Conservation (phyloP, 164 flowering plant species). For the Cinnamomum micranthum region DNA sequence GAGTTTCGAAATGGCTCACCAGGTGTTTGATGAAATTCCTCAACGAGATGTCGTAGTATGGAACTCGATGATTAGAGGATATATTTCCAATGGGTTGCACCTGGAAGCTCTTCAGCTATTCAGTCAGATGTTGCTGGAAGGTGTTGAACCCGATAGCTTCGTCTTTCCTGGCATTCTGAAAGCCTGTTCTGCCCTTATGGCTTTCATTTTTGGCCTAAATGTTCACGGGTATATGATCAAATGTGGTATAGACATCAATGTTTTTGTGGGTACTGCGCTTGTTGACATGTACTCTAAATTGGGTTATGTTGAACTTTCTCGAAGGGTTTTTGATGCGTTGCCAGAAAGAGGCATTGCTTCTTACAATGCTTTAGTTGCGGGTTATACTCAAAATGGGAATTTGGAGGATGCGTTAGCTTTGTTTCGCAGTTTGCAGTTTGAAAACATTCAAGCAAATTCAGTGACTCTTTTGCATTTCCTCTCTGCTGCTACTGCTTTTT, state of each 20-base stretch:
- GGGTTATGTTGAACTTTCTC: not conserved
- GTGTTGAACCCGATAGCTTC: not conserved
- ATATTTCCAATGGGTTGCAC: conserved; percentile 18
- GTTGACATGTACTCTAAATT: not conserved
- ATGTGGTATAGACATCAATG: conserved; percentile 19
- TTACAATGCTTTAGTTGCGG: conserved; percentile 8
- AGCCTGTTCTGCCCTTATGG: conserved; percentile 40
- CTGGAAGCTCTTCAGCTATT: not conserved
- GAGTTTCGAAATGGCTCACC: conserved; percentile 26
- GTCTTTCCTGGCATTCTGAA: conserved; percentile 52
- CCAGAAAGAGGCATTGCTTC: conserved; percentile 5
- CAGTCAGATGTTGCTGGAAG: conserved; percentile 1
- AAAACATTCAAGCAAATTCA: not conserved
- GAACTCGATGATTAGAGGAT: conserved; percentile 42
- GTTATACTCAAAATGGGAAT: not conserved
- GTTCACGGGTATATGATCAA: conserved; percentile 4
- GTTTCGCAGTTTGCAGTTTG: not conserved
- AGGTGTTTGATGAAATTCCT: conserved; percentile 32
- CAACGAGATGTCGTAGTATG: conserved; percentile 30
- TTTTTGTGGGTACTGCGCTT: not conserved
- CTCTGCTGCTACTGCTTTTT: conserved; percentile 5
- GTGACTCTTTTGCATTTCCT: conserved; percentile 2
- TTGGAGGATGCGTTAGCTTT: not conserved
- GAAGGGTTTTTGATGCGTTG: not conserved
- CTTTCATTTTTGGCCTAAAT: conserved; percentile 40